A percentile compares a stretch with the other conserved stretches of the same genome.
These are phyloP conservation scores for Penicillium sp. DNA, from an alignment of 2,329 filamentous ascomycete genomes.

Conservation along the genomic window DNA sequence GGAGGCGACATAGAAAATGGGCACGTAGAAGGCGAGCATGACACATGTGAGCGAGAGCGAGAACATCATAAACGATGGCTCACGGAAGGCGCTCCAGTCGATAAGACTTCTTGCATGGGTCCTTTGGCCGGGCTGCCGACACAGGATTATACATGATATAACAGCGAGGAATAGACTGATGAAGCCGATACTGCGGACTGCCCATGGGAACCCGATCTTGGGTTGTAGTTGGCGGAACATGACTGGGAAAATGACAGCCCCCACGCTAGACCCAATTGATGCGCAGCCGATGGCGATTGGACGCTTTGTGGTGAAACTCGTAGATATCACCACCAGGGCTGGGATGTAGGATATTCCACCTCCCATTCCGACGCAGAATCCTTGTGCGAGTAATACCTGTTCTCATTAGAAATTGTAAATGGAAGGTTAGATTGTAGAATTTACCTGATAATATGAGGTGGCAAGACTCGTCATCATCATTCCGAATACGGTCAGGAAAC, in stretches of 20 bases:
- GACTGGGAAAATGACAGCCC: constrained; percentile 60
- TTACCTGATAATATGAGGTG: constrained; percentile 30
- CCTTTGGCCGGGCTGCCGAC: constrained; percentile 39
- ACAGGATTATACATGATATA: constrained; percentile 36
- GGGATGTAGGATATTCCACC: constrained; percentile 35
- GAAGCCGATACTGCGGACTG: constrained; percentile 56
- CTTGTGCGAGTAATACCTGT: constrained; percentile 49
- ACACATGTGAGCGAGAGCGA: constrained; percentile 47
- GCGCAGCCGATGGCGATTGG: constrained; percentile 57
- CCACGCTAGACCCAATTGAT: constrained; percentile 57
- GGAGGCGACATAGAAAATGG: constrained; percentile 43
- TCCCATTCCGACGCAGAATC: constrained; percentile 33
- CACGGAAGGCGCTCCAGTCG: constrained; percentile 40
- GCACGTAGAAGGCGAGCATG: constrained; percentile 49
- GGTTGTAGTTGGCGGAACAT: constrained; percentile 54
- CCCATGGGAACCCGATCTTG: constrained; percentile 59
- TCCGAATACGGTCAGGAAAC: constrained; percentile 38
- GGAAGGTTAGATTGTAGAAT: not conserved
- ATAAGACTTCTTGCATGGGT: constrained; percentile 41
- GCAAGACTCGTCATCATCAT: constrained; percentile 33
- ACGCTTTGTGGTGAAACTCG: constrained; percentile 44
- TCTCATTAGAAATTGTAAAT: not conserved
- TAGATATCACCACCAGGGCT: constrained; percentile 31
- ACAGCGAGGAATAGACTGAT: constrained; percentile 47
- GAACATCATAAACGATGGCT: constrained; percentile 44